A percentile compares a stretch with the other conserved stretches of the same genome.
Conservation (phyloP, 1,284 basidiomycete species). For the Cryptococcus sp. region DNA sequence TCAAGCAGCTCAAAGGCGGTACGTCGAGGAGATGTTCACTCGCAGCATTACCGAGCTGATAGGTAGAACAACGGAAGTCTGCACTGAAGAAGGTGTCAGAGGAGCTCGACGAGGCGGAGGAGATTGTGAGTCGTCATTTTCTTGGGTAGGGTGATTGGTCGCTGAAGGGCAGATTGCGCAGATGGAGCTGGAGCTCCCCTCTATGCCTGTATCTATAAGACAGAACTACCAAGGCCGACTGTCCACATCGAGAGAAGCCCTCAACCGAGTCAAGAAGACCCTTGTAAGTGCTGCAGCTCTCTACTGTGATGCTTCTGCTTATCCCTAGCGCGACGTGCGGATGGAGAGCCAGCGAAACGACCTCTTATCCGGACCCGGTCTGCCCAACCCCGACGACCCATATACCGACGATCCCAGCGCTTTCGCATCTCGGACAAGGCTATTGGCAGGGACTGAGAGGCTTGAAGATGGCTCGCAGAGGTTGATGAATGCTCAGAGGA, state of each 20-base stretch:
- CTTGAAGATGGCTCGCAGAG: constrained; percentile 74
- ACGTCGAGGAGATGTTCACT: constrained; percentile 9
- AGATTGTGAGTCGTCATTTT: constrained; percentile 62
- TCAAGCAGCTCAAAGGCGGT: constrained; percentile 44
- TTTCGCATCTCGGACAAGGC: constrained; percentile 58
- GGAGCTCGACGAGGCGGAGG: constrained; percentile 96
- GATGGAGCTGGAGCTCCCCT: constrained; percentile 99
- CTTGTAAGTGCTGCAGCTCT: constrained; percentile 45
- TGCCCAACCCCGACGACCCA: constrained; percentile 61
- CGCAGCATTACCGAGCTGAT: neutral
- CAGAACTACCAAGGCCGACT: constrained; percentile 68
- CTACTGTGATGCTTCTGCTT: constrained; percentile 1
- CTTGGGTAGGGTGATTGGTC: neutral
- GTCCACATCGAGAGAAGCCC: constrained; percentile 62
- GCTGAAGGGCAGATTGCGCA: constrained; percentile 68
- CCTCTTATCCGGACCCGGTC: constrained; percentile 52
- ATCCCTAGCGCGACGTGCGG: constrained; percentile 46
- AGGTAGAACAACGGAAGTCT: constrained; percentile 72
- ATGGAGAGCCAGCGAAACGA: constrained; percentile 47
- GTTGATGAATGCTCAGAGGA: constrained; percentile 81
- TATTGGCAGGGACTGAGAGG: constrained; percentile 66
- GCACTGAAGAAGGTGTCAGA: constrained; percentile 80
- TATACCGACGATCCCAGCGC: constrained; percentile 53
- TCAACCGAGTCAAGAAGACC: constrained; percentile 71
- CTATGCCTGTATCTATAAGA: constrained; percentile 79